Conservation (phyloP, 2,329 filamentous ascomycete genomes). For the Monosporascus sp. region DNA sequence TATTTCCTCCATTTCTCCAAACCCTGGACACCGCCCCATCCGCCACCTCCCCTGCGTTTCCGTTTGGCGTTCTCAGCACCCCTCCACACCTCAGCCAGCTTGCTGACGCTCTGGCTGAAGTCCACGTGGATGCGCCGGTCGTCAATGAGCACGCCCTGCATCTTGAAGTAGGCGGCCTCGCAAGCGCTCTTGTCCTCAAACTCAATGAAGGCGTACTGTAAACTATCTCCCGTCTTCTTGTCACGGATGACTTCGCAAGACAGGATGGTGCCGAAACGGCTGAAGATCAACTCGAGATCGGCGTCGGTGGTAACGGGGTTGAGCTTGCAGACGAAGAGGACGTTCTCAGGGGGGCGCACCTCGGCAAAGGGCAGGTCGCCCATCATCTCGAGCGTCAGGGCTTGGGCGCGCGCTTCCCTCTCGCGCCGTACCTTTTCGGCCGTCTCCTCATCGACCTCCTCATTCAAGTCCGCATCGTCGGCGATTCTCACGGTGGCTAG, state of each 20-base stretch:
- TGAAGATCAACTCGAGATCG: conserved; percentile 93
- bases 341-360: conserved; percentile 93
- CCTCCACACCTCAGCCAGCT: conserved; percentile 85
- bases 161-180: conserved; percentile 95
- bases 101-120: conserved; percentile 91
- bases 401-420: conserved; percentile 87
- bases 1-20: conserved; percentile 92
- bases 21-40: conserved; percentile 84
- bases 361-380: conserved; percentile 96
- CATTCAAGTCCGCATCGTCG: conserved; percentile 77
- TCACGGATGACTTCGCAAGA: conserved; percentile 96
- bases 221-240: conserved; percentile 84
- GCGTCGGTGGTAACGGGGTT: conserved; percentile 95
- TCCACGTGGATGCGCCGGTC: conserved; percentile 97
- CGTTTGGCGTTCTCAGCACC: conserved; percentile 80
- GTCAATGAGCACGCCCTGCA: conserved; percentile 95
- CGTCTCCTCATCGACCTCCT: conserved; percentile 68
- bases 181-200: conserved; percentile 90
- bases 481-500: conserved; percentile 87
- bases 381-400: conserved; percentile 94
- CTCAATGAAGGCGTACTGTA: conserved; percentile 98
- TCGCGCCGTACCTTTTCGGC: conserved; percentile 76
- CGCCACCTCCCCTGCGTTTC: conserved; percentile 51
- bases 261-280: conserved; percentile 88
- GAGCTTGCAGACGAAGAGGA: conserved; percentile 96